phyloP scores from a whole-genome alignment of 768 basidiomycete species.

The Strobilomyces dryophilus region DNA sequence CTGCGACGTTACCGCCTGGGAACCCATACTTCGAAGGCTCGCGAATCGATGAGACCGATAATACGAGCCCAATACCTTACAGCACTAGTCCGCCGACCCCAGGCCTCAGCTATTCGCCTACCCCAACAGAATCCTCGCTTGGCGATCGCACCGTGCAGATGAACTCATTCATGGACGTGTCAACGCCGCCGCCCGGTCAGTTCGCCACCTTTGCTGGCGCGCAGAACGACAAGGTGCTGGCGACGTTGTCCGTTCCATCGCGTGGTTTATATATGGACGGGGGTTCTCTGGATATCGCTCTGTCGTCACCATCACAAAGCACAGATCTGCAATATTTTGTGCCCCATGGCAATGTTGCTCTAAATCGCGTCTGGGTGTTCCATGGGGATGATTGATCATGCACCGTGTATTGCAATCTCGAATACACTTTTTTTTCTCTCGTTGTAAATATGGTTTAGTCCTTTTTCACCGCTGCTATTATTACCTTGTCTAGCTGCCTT shows the following conservation, averaged over 20 bases:
- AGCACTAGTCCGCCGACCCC: constrained; percentile 49
- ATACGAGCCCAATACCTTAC: constrained; percentile 24
- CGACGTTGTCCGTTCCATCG: constrained; percentile 15
- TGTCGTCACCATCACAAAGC: constrained; percentile 7
- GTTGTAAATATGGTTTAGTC: constrained; percentile 21
- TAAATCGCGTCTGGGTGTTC: constrained; percentile 14
- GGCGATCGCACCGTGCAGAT: constrained; percentile 57
- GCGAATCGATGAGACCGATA: not conserved
- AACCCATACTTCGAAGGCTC: constrained; percentile 22
- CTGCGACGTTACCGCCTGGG: constrained; percentile 40
- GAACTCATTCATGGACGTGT: constrained; percentile 46
- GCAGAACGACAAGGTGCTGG: constrained; percentile 34
- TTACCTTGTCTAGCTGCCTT: constrained; percentile 22
- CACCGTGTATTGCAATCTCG: not conserved
- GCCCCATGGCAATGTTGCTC: constrained; percentile 12
- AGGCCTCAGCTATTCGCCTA: constrained; percentile 54
- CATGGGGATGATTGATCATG: constrained; percentile 11
- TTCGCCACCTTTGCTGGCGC: constrained; percentile 32
- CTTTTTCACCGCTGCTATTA: not conserved
- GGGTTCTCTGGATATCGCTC: constrained; percentile 11
- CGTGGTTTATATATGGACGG: constrained; percentile 18
- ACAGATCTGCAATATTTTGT: constrained; percentile 12
- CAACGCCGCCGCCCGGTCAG: constrained; percentile 33
- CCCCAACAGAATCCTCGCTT: constrained; percentile 53
- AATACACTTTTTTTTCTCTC: constrained; percentile 9